Percentiles rank a stretch among this genome's conserved stretches.
These are phyloP conservation scores for Termitomyces sp. DNA, from an alignment of 768 basidiomycete genomes.

Conservation along the genomic window DNA sequence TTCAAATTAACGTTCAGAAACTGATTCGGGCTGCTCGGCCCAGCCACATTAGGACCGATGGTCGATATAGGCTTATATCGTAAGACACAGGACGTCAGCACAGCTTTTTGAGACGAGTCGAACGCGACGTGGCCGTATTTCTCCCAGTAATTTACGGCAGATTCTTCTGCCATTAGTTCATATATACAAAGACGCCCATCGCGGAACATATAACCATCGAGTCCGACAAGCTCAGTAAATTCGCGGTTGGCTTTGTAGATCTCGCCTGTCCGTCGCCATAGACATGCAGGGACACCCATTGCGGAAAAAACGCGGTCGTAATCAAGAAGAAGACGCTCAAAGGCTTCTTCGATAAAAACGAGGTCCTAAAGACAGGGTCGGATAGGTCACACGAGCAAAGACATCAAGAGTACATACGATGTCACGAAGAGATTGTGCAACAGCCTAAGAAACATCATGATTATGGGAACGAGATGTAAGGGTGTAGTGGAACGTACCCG, in stretches of 20 bases:
- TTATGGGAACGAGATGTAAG: not conserved
- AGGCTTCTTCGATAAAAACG: slow-evolving; percentile 96
- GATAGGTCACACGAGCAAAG: not conserved
- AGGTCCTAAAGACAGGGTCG: slow-evolving; percentile 52
- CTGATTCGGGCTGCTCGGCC: not conserved
- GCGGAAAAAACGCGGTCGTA: slow-evolving; percentile 93
- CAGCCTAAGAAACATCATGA: slow-evolving; percentile 37
- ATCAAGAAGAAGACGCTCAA: slow-evolving; percentile 90
- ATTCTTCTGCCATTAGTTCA: slow-evolving; percentile 97
- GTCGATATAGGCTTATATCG: slow-evolving; percentile 60
- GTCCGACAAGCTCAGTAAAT: slow-evolving; percentile 85
- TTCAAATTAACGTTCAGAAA: slow-evolving; percentile 1
- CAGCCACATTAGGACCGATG: slow-evolving; percentile 3
- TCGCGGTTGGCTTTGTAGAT: slow-evolving; percentile 98
- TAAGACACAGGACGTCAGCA: slow-evolving; percentile 86
- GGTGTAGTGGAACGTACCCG: slow-evolving; percentile 39
- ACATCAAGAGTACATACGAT: slow-evolving; percentile 39
- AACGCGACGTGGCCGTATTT: slow-evolving; percentile 95
- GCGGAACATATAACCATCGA: slow-evolving; percentile 84
- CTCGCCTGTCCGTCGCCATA: slow-evolving; percentile 96
- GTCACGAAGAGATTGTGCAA: slow-evolving; percentile 81
- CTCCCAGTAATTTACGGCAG: slow-evolving; percentile 98
- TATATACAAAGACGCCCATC: slow-evolving; percentile 95
- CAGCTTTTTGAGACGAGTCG: slow-evolving; percentile 87
- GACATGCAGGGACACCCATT: slow-evolving; percentile 95